Evolutionary conservation across 2,329 filamentous ascomycete genomes (phyloP), one percentile per base, ranked within the genome.

Genomic region (Fusarium sulawesiense): DNA sequence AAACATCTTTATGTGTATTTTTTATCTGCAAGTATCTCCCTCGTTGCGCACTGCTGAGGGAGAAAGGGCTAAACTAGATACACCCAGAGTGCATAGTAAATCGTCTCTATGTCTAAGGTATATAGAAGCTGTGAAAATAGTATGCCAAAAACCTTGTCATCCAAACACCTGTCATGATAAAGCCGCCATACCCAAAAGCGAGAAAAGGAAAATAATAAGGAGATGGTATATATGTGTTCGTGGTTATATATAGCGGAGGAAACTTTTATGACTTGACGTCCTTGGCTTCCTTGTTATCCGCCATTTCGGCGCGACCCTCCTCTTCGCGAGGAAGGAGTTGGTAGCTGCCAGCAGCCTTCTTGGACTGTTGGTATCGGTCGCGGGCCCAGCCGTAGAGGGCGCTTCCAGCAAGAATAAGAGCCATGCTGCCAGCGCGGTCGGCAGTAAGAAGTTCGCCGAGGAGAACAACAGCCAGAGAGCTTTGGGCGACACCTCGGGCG

Each of bases 401-500:
- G 27, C 73, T 75, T 47, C 73, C 73, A 21, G 64, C 41, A 23
- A 75, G 73, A 37, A 75, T 75, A 16, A 75, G 71, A 46, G 61
- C 63, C 73, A 75, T 75, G 62, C 73, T 75, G 25, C 73, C 73
- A 4, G 69, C 73, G 37, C 73, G 73, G 53, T 75, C 73, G 51
- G 70, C 72, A 34, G 73, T 75, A 32, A 75, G 47, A 16, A 69
- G 21, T 49, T 75, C 73, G 23, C 73, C 73, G 25, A 75, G 73
- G 23, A 75, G 62, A n/a, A 75, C 51, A 25, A 75, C 72, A 20
- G 73, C 73, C 23, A 75, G 64, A 8, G 73, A 75, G 56, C 73
- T 75, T 56, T 75, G 73, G 16, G 73, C 73, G 27, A 75, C 73
- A 49, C 73, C 73, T 50, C 73, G 71, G 20, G 73, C 73, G 23